Conservation (phyloP, 1,284 basidiomycete species). For the Cerioporus squamosus region DNA sequence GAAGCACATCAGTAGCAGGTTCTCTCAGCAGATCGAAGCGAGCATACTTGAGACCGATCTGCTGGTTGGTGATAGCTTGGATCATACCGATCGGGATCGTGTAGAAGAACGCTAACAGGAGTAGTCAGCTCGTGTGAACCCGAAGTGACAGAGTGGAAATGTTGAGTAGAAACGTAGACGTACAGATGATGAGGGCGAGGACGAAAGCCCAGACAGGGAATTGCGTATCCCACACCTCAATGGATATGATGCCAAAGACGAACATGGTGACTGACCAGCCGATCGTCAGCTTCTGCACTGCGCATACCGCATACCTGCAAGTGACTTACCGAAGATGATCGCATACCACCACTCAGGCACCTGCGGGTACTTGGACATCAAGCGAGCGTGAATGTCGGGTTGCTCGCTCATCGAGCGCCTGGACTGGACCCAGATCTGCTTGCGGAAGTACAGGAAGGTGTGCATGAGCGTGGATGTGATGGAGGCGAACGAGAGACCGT, state of each 20-base stretch:
- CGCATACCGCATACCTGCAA: background rate
- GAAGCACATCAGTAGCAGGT: background rate
- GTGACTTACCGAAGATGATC: conserved; percentile 43
- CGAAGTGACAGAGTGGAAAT: background rate
- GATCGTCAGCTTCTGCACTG: background rate
- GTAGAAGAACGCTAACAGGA: conserved; percentile 52
- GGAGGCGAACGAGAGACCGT: conserved; percentile 65
- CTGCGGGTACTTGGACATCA: conserved; percentile 76
- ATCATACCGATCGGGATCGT: conserved; percentile 73
- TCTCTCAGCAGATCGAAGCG: background rate
- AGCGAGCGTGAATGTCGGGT: conserved; percentile 84
- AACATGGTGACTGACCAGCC: conserved; percentile 47
- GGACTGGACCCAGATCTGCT: conserved; percentile 72
- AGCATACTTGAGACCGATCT: conserved; percentile 55
- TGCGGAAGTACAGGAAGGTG: conserved; percentile 82
- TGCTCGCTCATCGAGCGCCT: conserved; percentile 71
- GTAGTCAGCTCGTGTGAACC: conserved; percentile 18
- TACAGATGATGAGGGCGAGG: conserved; percentile 43
- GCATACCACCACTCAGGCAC: conserved; percentile 81
- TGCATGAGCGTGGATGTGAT: conserved; percentile 70
- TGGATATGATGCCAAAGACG: conserved; percentile 66
- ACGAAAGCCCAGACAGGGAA: conserved; percentile 68
- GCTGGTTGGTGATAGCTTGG: conserved; percentile 66
- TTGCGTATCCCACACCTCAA: conserved; percentile 71
- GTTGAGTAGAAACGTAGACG: conserved; percentile 9